Evolutionary conservation across 1,139 yeast species (phyloP).

Genomic region (Yamadazyma triangularis): DNA sequence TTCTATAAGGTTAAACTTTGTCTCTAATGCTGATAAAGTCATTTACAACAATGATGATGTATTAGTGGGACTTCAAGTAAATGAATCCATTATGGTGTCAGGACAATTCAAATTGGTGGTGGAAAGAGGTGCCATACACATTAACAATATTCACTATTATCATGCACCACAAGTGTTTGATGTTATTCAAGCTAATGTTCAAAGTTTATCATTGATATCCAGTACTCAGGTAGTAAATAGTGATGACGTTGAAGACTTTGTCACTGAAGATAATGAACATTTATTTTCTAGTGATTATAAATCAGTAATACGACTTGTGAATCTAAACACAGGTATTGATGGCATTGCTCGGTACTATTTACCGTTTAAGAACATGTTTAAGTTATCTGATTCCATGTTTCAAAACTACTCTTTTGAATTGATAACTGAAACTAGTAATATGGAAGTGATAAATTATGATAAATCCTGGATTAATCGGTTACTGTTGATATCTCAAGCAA

Average conservation of each 20-base stretch:
- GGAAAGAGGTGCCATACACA: slow-evolving; percentile 54
- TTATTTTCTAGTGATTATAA: slow-evolving; percentile 33
- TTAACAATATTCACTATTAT: slow-evolving; percentile 51
- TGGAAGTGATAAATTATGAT: slow-evolving; percentile 17
- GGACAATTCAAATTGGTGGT: slow-evolving; percentile 57
- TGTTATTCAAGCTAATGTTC: slow-evolving; percentile 50
- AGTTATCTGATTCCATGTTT: slow-evolving; percentile 16
- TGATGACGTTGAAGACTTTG: slow-evolving; percentile 19
- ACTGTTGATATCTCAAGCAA: neutral
- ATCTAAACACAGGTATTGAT: slow-evolving; percentile 41
- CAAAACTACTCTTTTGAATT: slow-evolving; percentile 33
- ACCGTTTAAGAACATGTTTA: slow-evolving; percentile 42
- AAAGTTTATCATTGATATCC: slow-evolving; percentile 53
- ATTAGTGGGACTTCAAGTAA: slow-evolving; percentile 37
- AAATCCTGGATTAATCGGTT: slow-evolving; percentile 1
- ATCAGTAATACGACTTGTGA: slow-evolving; percentile 40
- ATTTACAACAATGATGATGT: slow-evolving; percentile 25
- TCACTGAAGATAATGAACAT: slow-evolving; percentile 25
- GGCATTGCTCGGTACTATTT: slow-evolving; percentile 45
- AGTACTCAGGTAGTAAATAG: slow-evolving; percentile 40
- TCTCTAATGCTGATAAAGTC: slow-evolving; percentile 32
- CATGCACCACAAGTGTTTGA: slow-evolving; percentile 21
- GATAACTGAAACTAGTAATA: slow-evolving; percentile 13
- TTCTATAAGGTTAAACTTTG: slow-evolving; percentile 17
- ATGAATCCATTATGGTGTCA: slow-evolving; percentile 48